Evolutionary conservation across 768 basidiomycete species (phyloP).

Genomic region (Trametes sanguinea): DNA sequence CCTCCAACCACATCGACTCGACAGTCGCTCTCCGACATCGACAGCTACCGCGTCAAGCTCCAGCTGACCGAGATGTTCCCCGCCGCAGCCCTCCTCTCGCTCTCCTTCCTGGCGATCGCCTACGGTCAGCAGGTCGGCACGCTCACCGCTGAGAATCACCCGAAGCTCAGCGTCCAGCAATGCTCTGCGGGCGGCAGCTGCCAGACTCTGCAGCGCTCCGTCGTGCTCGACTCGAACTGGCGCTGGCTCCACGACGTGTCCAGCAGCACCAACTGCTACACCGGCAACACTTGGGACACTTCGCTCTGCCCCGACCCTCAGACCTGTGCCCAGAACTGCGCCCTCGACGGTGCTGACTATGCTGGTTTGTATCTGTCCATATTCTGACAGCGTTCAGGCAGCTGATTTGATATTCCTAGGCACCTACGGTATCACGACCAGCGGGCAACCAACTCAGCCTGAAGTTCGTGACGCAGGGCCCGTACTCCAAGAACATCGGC

Average conservation of each 20-base stretch:
- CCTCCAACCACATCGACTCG: slow-evolving; percentile 19
- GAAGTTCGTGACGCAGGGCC: slow-evolving; percentile 34
- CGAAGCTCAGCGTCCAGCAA: slow-evolving; percentile 46
- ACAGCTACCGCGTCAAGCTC: slow-evolving; percentile 1
- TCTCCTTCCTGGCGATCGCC: slow-evolving; percentile 41
- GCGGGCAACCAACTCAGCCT: slow-evolving; percentile 36
- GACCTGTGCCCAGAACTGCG: slow-evolving; percentile 46
- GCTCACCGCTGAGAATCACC: slow-evolving; percentile 49
- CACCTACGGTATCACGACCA: slow-evolving; percentile 38
- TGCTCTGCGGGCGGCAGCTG: slow-evolving; percentile 50
- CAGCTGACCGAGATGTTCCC: slow-evolving; percentile 32
- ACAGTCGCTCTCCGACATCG: slow-evolving; percentile 16
- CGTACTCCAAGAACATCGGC: slow-evolving; percentile 34
- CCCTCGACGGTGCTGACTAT: slow-evolving; percentile 40
- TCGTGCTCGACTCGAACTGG: slow-evolving; percentile 59
- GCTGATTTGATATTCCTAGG: not conserved
- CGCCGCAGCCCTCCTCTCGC: slow-evolving; percentile 31
- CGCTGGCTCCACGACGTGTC: slow-evolving; percentile 44
- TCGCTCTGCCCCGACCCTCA: slow-evolving; percentile 50
- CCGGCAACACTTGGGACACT: slow-evolving; percentile 56
- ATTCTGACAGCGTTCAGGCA: too few species aligned
- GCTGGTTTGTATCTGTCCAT: not conserved
- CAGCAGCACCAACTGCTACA: slow-evolving; percentile 49
- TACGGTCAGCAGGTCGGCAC: slow-evolving; percentile 55
- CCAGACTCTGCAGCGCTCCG: slow-evolving; percentile 33